Evolutionary conservation across 2,329 filamentous ascomycete genomes (phyloP).

Genomic region (Alternaria sp.): DNA sequence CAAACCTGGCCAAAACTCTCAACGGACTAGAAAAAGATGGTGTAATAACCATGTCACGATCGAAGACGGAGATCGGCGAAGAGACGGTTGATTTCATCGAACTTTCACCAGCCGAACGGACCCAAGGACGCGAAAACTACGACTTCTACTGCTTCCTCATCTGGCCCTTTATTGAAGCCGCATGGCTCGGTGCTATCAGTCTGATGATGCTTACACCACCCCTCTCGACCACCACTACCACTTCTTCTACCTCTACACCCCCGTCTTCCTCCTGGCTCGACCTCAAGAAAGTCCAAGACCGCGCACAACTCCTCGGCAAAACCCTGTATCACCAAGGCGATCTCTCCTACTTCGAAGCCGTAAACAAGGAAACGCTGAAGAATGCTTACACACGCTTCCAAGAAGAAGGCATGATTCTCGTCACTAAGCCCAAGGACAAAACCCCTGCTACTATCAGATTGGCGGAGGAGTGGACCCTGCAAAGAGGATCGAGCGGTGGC

Average conservation of each 20-base stretch:
- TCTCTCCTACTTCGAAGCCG: slow-evolving; percentile 94
- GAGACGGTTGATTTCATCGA: slow-evolving; percentile 70
- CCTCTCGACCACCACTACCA: slow-evolving; percentile 36
- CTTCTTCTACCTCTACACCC: slow-evolving; percentile 46
- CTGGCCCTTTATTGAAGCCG: slow-evolving; percentile 96
- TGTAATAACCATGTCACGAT: slow-evolving; percentile 74
- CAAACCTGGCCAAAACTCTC: slow-evolving; percentile 83
- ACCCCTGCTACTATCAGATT: slow-evolving; percentile 71
- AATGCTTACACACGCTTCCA: slow-evolving; percentile 90
- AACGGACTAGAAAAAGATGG: slow-evolving; percentile 78
- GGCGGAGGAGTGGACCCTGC: slow-evolving; percentile 76
- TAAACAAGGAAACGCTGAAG: slow-evolving; percentile 97
- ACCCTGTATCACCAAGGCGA: slow-evolving; percentile 98
- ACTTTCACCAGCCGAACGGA: slow-evolving; percentile 77
- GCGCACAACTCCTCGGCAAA: slow-evolving; percentile 85
- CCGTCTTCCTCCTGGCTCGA: slow-evolving; percentile 71
- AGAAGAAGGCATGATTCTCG: slow-evolving; percentile 86
- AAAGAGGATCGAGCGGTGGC: slow-evolving; percentile 67
- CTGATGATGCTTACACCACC: slow-evolving; percentile 87
- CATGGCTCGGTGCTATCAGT: slow-evolving; percentile 89
- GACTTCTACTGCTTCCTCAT: slow-evolving; percentile 99
- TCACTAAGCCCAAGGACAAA: slow-evolving; percentile 73
- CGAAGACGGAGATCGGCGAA: slow-evolving; percentile 46
- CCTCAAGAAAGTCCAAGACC: slow-evolving; percentile 77
- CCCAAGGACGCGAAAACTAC: slow-evolving; percentile 87